Base-by-base conservation (phyloP, 2,329 filamentous ascomycete genomes). In the Clonostachys sp. region DNA sequence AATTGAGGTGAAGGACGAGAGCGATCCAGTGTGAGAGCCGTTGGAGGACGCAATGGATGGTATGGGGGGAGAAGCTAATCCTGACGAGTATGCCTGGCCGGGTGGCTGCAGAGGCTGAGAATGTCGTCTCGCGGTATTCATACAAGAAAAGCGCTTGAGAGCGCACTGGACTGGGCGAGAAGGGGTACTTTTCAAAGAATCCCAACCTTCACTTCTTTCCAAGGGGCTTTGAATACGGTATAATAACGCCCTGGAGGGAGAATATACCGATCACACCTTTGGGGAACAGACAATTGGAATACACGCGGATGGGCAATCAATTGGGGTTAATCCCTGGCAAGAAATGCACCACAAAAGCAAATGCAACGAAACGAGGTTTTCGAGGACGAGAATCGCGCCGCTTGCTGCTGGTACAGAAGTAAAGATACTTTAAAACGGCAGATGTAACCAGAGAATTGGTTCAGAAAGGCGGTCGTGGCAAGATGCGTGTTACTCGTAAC, bases 41-140 rank as follows among this genome's bases (percentile, higher is more conserved):
- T 66, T 64, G n/a, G 71, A 72, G 41, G 76, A 83, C 58, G 84
- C 86, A 60, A 89, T 82, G 47, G 87, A 90, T 69, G 83, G 83
- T 68, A 85, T 78, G 74, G 88, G 84, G 71, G 88, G 86, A 59
- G 88, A 89, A 55, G 83, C 86, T 53, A 82, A 80, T 67, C 81
- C 83, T 58, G 86, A 87, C 51, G 86, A 85, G 62, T 83, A 83
- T 63, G 84, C 77, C 69, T 84, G 83, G 52, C 84, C 80, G 34
- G 34, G 20, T 30, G 41, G 41, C 62, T 81, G 77, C 64, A 83
- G 83, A 54, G 85, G 84, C 60, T 88, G 74, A 39, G 41, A 18
- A 57, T 86, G 86, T 60, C 89, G 71, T 74, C 84, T 87, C 65
- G 90, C 86, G 73, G 74, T 59, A 55, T 55, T 86, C 71, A 75